Base-by-base conservation (phyloP, 2,329 filamentous ascomycete genomes). In the Podosphaera fusca region DNA sequence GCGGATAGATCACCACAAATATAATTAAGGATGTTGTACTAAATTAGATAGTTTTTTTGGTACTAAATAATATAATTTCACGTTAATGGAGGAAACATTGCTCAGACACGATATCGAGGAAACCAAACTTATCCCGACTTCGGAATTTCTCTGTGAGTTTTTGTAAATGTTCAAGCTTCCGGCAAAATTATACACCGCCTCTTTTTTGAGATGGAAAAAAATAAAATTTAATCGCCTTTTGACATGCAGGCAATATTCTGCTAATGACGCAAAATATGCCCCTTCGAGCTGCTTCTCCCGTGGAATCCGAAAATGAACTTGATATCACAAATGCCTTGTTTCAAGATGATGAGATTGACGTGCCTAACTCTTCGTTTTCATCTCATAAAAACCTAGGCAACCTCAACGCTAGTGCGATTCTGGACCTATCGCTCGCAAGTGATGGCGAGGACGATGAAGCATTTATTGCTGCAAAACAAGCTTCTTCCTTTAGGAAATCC, bases 381-480 rank as follows among this genome's bases (percentile, higher is more conserved):
- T 65, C 58, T 62, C 63, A 55, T 53, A 68, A 70, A 52, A 70
- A 70, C 59, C 68, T 70, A 42, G 69, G 72, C 55, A 74, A 76
- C 55, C 72, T 82, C 55, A 78, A 82, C 61, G 74, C 77, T 46
- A 76, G 76, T 56, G 76, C 78, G 55, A 75, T 87, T 51, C 70
- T 87, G 53, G 77, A 82, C 58, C 73, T 68, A 59, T 73, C 72
- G 46, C 70, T 70, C n/a, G 73, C 74, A 45, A 75, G 73, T 1
- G 75, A 75, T 34, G 80, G 77, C 45, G 83, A 82, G 53, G 81
- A 74, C 21, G 88, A 98, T 67, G 89, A 85, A 67, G 84, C 84
- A 0, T 96, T 95, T 66, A 98, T 98, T 69, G 87, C 89, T 8
- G 78, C 86, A 42, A 80, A 85, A 64, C 88, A 95, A 68, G 84